Percentiles rank a stretch among this genome's conserved stretches.
Evolutionary conservation across 108 stramenopile species (phyloP).

Genomic region (Parietichytrium sp.): DNA sequence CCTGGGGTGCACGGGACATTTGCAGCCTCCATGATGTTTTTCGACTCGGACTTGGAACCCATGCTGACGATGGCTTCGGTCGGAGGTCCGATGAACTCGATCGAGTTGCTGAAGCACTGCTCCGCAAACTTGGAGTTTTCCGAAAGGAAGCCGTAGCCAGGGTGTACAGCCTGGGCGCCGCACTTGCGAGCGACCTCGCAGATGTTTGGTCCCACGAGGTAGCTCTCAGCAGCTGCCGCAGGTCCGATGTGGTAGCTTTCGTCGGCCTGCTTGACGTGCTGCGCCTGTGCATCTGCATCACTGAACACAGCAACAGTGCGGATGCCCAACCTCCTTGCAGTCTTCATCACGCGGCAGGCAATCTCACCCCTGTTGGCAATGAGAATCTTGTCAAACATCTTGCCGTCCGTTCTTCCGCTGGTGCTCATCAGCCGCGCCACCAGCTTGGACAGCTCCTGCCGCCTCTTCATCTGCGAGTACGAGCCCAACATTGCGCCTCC

Average conservation of each 20-base stretch:
- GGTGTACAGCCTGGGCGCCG: constrained; percentile 82
- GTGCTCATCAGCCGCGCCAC: too few species aligned
- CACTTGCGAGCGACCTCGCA: constrained; percentile 49
- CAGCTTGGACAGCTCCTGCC: too few species aligned
- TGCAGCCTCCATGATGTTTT: constrained; percentile 66
- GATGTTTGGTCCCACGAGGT: constrained; percentile 76
- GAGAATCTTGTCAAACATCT: constrained; percentile 73
- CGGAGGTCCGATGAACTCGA: constrained; percentile 85
- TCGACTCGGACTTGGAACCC: constrained; percentile 64
- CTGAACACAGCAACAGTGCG: constrained; percentile 85
- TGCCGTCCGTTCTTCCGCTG: too few species aligned
- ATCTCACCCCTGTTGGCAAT: constrained; percentile 93
- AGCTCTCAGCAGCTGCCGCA: constrained; percentile 68
- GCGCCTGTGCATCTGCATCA: constrained; percentile 69
- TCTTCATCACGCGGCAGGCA: constrained; percentile 81
- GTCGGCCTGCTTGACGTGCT: constrained; percentile 68
- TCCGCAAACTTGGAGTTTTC: constrained; percentile 74
- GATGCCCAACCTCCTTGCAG: constrained; percentile 68
- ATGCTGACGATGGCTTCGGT: constrained; percentile 74
- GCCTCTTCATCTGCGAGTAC: too few species aligned
- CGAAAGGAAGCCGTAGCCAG: constrained; percentile 80
- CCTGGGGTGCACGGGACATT: constrained; percentile 68
- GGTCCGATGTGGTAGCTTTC: constrained; percentile 82
- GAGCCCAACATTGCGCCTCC: too few species aligned
- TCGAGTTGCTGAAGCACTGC: constrained; percentile 41